Conservation (phyloP, 2,329 filamentous ascomycete species). For the Byssothecium circinans region DNA sequence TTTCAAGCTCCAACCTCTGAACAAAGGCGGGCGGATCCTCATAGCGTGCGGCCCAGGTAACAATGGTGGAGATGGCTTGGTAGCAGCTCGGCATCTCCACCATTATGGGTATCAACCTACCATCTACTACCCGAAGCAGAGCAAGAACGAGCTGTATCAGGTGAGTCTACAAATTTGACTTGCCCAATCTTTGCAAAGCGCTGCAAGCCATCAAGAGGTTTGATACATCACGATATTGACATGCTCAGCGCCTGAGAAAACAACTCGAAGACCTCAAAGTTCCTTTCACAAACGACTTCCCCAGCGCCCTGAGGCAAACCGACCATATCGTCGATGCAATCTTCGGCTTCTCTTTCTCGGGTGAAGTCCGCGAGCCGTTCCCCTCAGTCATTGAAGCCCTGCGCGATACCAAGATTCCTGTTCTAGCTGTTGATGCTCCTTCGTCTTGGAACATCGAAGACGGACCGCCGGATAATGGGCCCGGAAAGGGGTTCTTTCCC, state of each 20-base stretch:
- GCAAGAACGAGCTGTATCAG: constrained; percentile 87
- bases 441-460: constrained; percentile 92
- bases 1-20: constrained; percentile 78
- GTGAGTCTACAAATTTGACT: constrained; percentile 56
- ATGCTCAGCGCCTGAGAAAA: constrained; percentile 77
- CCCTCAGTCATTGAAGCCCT: constrained; percentile 76
- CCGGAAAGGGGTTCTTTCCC: constrained; percentile 81
- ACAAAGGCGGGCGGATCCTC: constrained; percentile 70
- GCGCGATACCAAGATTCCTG: constrained; percentile 70
- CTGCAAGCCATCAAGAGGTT: no score
- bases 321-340: constrained; percentile 91
- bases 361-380: constrained; percentile 91
- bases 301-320: constrained; percentile 63
- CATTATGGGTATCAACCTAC: constrained; percentile 90
- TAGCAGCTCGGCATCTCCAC: constrained; percentile 86
- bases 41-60: constrained; percentile 88
- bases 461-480: constrained; percentile 75
- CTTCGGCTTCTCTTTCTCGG: constrained; percentile 93
- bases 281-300: constrained; percentile 82
- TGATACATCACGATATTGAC: no score
- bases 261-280: constrained; percentile 83
- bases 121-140: constrained; percentile 90
- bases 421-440: constrained; percentile 88
- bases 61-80: constrained; percentile 85
- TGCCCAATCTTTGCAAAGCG: no score